A percentile compares a stretch with the other conserved stretches of the same genome.
Evolutionary conservation across 2,329 filamentous ascomycete species (phyloP).

Genomic region (Colletotrichum eremochloae): DNA sequence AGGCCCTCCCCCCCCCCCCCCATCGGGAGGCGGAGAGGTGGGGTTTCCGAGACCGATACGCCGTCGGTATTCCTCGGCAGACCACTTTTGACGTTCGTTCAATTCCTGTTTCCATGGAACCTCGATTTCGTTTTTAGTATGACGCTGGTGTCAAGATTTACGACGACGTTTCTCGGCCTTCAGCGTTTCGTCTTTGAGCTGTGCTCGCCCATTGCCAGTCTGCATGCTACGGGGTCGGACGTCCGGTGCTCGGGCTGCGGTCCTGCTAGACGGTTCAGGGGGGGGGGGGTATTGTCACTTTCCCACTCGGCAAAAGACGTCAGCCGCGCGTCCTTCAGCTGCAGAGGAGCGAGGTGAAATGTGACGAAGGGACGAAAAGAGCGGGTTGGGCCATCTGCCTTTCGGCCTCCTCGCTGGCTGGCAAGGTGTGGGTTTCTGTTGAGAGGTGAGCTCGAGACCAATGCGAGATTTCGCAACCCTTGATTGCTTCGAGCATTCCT

Average conservation of each 20-base stretch:
- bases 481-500: neutral
- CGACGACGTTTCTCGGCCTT: neutral
- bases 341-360: neutral
- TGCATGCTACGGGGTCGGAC: neutral
- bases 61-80: neutral
- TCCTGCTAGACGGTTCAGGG: neutral
- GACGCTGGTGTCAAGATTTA: neutral
- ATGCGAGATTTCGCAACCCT: neutral
- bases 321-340: slow-evolving; percentile 13
- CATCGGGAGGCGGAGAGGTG: slow-evolving; percentile 12
- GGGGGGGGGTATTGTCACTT: slow-evolving; percentile 6
- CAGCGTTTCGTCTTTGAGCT: neutral
- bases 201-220: neutral
- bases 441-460: neutral
- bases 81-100: neutral
- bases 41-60: slow-evolving; percentile 1
- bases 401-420: neutral
- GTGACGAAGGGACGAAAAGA: neutral
- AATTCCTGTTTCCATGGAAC: neutral
- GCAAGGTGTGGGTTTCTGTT: neutral
- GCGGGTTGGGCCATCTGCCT: neutral
- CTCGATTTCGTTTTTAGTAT: neutral
- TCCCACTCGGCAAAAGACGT: slow-evolving; percentile 1
- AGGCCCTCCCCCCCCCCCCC: too few species aligned
- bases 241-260: slow-evolving; percentile 27